Evolutionary conservation across 176 grass and related monocot genomes (phyloP).

Genomic region (Areca catechu): DNA sequence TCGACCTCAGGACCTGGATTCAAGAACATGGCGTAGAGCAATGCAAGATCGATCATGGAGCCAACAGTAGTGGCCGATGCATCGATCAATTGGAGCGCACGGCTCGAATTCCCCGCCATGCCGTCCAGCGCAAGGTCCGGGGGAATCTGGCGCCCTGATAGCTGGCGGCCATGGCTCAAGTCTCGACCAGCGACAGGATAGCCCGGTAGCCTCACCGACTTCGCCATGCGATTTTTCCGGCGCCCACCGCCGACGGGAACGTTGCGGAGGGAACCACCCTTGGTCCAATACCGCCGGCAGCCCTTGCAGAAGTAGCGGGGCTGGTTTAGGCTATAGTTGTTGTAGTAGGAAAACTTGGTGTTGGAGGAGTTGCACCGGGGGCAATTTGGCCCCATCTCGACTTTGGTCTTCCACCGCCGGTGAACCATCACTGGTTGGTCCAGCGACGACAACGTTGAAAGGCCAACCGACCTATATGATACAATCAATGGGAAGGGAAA

Average conservation of each 20-base stretch:
- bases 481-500: conserved; percentile 2
- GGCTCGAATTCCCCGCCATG: conserved; percentile 33
- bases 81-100: conserved; percentile 12
- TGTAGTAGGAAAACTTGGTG: conserved; percentile 98
- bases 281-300: conserved; percentile 85
- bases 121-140: conserved; percentile 64
- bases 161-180: neutral
- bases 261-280: conserved; percentile 78
- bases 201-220: conserved; percentile 17
- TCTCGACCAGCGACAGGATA: conserved; percentile 1
- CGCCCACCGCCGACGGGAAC: conserved; percentile 70
- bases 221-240: conserved; percentile 58
- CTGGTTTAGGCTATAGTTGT: conserved; percentile 94
- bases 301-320: conserved; percentile 92
- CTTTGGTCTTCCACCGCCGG: conserved; percentile 48
- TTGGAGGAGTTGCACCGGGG: conserved; percentile 77
- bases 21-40: conserved; percentile 54
- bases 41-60: conserved; percentile 48
- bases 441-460: conserved; percentile 39
- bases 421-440: conserved; percentile 33
- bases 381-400: conserved; percentile 59
- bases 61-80: conserved; percentile 14
- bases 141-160: conserved; percentile 27
- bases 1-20: conserved; percentile 12
- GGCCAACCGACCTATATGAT: conserved; percentile 30